phyloP scores from a whole-genome alignment of 2,329 filamentous ascomycete species.

The Blastomyces percursus region DNA sequence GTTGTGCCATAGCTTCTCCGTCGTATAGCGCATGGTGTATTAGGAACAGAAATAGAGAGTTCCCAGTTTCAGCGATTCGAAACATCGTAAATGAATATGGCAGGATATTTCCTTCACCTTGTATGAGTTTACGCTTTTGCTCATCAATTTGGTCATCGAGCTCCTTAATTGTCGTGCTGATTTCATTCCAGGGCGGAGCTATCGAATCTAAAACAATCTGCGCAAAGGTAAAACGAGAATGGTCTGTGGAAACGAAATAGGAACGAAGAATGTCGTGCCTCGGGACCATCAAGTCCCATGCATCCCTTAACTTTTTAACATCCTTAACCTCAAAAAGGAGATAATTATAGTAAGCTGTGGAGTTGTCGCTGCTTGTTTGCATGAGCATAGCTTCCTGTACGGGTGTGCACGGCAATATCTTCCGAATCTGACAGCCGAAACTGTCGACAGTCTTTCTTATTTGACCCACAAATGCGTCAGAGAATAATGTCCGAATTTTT shows the following conservation, averaged over 20 bases:
- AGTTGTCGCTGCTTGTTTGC: conserved; percentile 35
- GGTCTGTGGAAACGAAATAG: conserved; percentile 57
- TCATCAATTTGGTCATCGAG: conserved; percentile 36
- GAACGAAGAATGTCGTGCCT: conserved; percentile 72
- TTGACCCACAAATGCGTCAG: conserved; percentile 20
- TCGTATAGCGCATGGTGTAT: conserved; percentile 84
- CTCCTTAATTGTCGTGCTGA: conserved; percentile 33
- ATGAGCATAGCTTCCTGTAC: conserved; percentile 82
- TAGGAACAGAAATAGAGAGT: conserved; percentile 32
- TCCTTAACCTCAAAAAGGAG: conserved; percentile 53
- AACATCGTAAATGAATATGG: conserved; percentile 22
- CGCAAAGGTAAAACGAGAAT: conserved; percentile 51
- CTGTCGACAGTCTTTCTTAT: conserved; percentile 26
- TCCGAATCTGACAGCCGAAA: conserved; percentile 34
- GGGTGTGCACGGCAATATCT: conserved; percentile 69
- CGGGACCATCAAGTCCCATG: conserved; percentile 52
- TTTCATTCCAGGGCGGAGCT: conserved; percentile 33
- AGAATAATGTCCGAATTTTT: conserved; percentile 13
- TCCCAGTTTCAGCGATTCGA: conserved; percentile 8
- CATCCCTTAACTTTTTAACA: conserved; percentile 40
- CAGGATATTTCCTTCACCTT: conserved; percentile 16
- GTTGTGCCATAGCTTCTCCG: conserved; percentile 59
- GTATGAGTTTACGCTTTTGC: conserved; percentile 27
- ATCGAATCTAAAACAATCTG: conserved; percentile 56
- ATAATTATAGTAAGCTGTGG: conserved; percentile 59